Evolutionary conservation across 257 asterid genomes (phyloP), one percentile per base, ranked within the genome.

Genomic region (Gynochthodes officinalis): DNA sequence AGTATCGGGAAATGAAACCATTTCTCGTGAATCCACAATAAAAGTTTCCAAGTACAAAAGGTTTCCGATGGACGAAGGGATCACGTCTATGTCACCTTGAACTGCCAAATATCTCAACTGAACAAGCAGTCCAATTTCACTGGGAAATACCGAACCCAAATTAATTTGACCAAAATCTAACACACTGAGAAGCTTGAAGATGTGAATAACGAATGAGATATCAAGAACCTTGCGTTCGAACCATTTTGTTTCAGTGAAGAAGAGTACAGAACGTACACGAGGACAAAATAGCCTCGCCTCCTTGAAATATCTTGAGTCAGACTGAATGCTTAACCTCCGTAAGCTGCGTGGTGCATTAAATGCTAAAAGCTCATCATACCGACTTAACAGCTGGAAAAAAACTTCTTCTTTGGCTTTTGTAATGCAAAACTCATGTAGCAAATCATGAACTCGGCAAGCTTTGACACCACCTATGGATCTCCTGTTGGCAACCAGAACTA

Each of bases 361-460:
- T 0, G 46, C 14, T 25, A 11, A 28, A 43, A 46, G 5, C 42
- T 44, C 43, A 3, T 32, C 43, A 58, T 7, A 1, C 18, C 66
- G 66, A 5, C 4, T 5, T 0, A 50, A 2, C 1, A 62, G 10
- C 2, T 46, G 52, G 14, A 61, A 35, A 35, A 73, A 73, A 2
- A n/a, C n/a, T 19, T 63, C 64, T 21, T 33, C 40, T 48, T 37
- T 23, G 14, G 23, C 52, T 52, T 73, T 73, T 0, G 4, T 12
- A 5, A 37, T 15, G 7, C 68, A 71, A 3, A 71, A 71, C 4
- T 23, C 55, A 15, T 57, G 75, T 0, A 71, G n/a, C 25, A 71
- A 2, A 12, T 59, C 75, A 71, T 71, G 75, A 18, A 71, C 5
- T 6, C 55, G 69, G 7, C 67, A 58, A 14, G 28, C 19, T 43